Evolutionary conservation across 1,139 yeast genomes (phyloP).

Genomic region (Wickerhamiella infanticola): DNA sequence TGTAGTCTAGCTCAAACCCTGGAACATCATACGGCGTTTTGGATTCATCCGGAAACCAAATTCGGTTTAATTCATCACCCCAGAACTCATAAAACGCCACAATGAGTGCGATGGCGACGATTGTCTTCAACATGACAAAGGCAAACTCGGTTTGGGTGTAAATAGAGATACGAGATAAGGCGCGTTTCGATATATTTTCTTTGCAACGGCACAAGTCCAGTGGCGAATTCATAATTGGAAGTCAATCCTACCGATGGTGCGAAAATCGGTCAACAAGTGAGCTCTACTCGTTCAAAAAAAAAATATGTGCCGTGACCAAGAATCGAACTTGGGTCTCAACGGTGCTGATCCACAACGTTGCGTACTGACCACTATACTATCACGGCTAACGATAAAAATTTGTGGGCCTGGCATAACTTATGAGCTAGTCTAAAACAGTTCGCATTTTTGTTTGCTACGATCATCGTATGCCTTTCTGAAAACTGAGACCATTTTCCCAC

Average conservation of each 20-base stretch:
- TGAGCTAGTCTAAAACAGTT: too few species aligned
- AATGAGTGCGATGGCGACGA: background rate
- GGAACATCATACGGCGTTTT: background rate
- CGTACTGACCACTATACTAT: conserved; percentile 23
- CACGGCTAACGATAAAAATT: conserved; percentile 12
- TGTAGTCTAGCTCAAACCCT: background rate
- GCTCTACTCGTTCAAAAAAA: background rate
- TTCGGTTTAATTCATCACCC: background rate
- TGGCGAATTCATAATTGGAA: too few species aligned
- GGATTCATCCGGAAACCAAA: background rate
- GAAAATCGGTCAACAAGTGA: background rate
- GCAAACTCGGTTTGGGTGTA: background rate
- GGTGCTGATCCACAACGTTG: conserved; percentile 25
- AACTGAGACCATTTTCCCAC: too few species aligned
- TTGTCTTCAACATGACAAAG: background rate
- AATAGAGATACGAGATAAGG: too few species aligned
- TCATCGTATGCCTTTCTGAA: too few species aligned
- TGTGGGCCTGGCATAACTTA: too few species aligned
- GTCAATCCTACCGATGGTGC: background rate
- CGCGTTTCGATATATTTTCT: too few species aligned
- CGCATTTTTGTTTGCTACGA: too few species aligned
- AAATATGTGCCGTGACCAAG: conserved; percentile 21
- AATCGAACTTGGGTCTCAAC: conserved; percentile 29
- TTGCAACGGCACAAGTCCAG: too few species aligned
- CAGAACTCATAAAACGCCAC: background rate